Percentiles rank a stretch among this genome's conserved stretches.
These are phyloP conservation scores for Blastobotrys buckinghamii DNA, from an alignment of 1,139 yeast species.

Conservation along the genomic window DNA sequence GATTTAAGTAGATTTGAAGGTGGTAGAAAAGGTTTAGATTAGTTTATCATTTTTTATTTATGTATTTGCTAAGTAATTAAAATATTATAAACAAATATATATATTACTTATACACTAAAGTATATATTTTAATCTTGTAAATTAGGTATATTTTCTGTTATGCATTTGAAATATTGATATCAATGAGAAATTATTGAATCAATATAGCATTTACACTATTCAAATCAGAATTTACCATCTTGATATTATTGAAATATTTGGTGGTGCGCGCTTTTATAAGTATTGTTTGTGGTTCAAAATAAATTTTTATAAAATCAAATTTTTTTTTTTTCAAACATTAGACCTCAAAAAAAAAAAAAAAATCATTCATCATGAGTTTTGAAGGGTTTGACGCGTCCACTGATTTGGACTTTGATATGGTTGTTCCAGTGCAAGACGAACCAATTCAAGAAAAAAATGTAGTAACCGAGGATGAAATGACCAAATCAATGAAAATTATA, in stretches of 20 bases:
- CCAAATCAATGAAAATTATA: conserved; percentile 23
- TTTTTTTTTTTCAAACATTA: no score
- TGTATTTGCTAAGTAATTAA: not conserved
- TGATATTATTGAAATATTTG: no score
- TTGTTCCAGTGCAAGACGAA: not conserved
- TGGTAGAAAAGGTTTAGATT: conserved; percentile 19
- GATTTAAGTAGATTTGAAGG: conserved; percentile 27
- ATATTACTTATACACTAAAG: no score
- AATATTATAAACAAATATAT: no score
- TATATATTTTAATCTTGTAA: no score
- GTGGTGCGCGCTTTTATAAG: no score
- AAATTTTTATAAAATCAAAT: not conserved
- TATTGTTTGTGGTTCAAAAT: not conserved
- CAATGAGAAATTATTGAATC: no score
- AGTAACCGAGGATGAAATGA: conserved; percentile 19
- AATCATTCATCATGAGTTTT: conserved; percentile 4
- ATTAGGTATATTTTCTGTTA: no score
- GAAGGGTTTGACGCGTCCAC: conserved; percentile 6
- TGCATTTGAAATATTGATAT: no score
- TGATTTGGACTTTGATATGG: conserved; percentile 9
- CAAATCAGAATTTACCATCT: no score
- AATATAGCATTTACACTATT: no score
- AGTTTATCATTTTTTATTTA: not conserved
- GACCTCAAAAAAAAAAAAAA: not conserved
- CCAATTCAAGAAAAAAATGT: not conserved